Conservation (phyloP, 495 filamentous ascomycete species). For the Neurospora hispaniola region DNA sequence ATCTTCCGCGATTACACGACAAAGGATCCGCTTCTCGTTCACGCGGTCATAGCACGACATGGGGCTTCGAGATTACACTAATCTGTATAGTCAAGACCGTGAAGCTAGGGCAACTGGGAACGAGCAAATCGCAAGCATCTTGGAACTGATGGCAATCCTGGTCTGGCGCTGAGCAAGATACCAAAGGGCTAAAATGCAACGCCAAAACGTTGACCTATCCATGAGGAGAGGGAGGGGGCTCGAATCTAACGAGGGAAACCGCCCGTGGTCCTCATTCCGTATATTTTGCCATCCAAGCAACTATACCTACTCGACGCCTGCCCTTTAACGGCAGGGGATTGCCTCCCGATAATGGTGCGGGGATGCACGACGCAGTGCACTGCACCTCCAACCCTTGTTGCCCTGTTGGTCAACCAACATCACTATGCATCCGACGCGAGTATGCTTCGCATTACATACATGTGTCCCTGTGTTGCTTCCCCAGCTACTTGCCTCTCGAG, state of each 20-base stretch:
- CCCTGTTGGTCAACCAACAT: not conserved
- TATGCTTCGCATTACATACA: not conserved
- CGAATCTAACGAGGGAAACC: not conserved
- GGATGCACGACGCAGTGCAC: not conserved
- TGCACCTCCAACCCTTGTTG: not conserved
- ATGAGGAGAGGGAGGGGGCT: not conserved
- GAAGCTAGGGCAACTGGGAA: not conserved
- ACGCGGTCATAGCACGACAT: not conserved
- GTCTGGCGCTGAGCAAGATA: not conserved
- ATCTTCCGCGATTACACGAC: not conserved
- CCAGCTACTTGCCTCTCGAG: not conserved
- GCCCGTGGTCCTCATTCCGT: not conserved
- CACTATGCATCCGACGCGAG: not conserved
- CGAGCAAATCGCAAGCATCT: not conserved
- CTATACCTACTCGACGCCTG: not conserved
- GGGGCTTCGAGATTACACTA: not conserved
- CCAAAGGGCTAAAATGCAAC: not conserved
- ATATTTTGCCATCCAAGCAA: not conserved
- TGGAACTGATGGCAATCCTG: not conserved
- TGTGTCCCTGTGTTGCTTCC: not conserved
- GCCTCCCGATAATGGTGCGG: not conserved
- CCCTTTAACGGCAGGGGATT: not conserved
- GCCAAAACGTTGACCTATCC: not conserved
- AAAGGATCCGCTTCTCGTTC: not conserved
- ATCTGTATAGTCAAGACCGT: not conserved